Conservation (phyloP, 805 yeast species). For the Sugiyamaella lignohabitans region DNA sequence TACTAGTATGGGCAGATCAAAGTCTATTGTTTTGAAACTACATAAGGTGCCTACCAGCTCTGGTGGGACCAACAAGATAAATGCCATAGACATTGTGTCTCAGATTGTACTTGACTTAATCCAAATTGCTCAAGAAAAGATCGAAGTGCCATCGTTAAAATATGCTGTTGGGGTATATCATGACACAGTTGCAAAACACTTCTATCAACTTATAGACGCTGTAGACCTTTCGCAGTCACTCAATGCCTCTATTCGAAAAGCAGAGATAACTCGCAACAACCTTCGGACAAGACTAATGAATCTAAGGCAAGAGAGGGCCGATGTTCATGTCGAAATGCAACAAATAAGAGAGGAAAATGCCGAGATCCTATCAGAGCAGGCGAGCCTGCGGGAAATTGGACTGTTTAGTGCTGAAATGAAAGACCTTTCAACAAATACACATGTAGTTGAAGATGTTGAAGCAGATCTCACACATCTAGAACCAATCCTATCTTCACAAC, state of each 20-base stretch:
- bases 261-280: slow-evolving; percentile 8
- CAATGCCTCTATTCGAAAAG: slow-evolving; percentile 7
- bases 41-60: slow-evolving; percentile 16
- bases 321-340: slow-evolving; percentile 11
- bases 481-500: neutral
- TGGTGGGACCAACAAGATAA: slow-evolving; percentile 17
- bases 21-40: slow-evolving; percentile 4
- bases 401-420: neutral
- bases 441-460: no score
- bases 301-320: slow-evolving; percentile 11
- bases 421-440: no score
- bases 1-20: neutral
- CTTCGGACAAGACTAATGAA: slow-evolving; percentile 12
- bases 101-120: slow-evolving; percentile 11
- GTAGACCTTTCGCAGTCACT: slow-evolving; percentile 16
- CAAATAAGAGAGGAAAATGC: neutral
- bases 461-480: no score
- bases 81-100: slow-evolving; percentile 17
- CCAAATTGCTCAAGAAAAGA: slow-evolving; percentile 5
- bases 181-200: slow-evolving; percentile 8
- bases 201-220: slow-evolving; percentile 12
- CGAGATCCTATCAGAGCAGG: neutral
- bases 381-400: neutral
- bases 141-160: slow-evolving; percentile 3
- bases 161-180: slow-evolving; percentile 9